Base-by-base conservation (phyloP, 2,329 filamentous ascomycete species). In the Venturia asperata region DNA sequence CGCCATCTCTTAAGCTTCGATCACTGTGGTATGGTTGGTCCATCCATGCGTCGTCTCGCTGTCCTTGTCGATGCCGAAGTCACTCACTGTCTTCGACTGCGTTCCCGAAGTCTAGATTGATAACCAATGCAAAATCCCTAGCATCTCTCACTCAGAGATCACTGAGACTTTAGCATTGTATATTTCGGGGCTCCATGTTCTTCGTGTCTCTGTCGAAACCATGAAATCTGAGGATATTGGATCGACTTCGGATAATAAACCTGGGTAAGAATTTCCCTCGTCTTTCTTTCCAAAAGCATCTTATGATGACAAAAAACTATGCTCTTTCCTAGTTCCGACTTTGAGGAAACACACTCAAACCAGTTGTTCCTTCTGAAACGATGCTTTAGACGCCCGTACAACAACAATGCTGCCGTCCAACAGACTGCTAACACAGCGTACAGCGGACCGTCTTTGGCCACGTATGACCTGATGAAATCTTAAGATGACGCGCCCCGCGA, bases 291-390 rank as follows among this genome's bases (percentile, higher is more conserved):
- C 47, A 5, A 21, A 21, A 52, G 24, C 47, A 52, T 52, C 11
- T 11, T 52, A 52, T 52, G 47, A 52, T 52, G 47, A 52, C 21
- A 24, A 21, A 15, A 52, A 27, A 52, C 47, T 52, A 52, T 52
- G 47, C 47, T 52, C 47, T 52, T 52, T 52, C 47, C 47, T 27
- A 52, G 11, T 52, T 27, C 10, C 15, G 39, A 27, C 47, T 13
- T 27, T 52, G 47, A 24, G 47, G 47, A 52, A 52, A 52, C 47
- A 27, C 47, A 21, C 27, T 52, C 10, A 52, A 52, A 52, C 21
- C 47, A 52, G 47, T 52, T 52, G 47, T 52, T 52, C 47, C 47
- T 52, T 52, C 47, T 52, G 47, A 52, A 4, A 13, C 47, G 24
- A 52, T 52, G 47, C 47, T 27, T 21, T 13, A 27, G 5, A 21